A percentile compares a stretch with the other conserved stretches of the same genome.
Conservation (phyloP, 345 rosid genomes). For the Gossypium arboreum region DNA sequence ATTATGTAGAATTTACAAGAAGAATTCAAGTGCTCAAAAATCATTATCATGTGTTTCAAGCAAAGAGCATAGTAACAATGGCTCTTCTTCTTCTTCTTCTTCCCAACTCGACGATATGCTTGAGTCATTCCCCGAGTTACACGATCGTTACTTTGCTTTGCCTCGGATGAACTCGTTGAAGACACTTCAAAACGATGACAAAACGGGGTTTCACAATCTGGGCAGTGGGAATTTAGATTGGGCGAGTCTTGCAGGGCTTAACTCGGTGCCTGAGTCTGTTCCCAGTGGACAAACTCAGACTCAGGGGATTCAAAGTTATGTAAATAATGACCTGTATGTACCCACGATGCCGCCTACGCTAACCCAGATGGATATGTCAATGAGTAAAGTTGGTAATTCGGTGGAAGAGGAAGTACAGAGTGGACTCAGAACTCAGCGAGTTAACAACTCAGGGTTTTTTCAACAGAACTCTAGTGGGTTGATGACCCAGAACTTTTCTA, state of each 20-base stretch:
- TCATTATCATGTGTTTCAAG: slow-evolving; percentile 32
- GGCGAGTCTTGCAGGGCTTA: slow-evolving; percentile 67
- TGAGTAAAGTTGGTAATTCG: slow-evolving; percentile 16
- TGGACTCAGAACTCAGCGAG: slow-evolving; percentile 37
- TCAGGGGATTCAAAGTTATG: slow-evolving; percentile 30
- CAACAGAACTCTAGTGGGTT: slow-evolving; percentile 33
- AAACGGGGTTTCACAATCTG: slow-evolving; percentile 32
- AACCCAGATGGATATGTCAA: slow-evolving; percentile 21
- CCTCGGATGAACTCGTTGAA: slow-evolving; percentile 52
- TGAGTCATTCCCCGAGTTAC: slow-evolving; percentile 61
- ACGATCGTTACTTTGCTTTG: slow-evolving; percentile 39
- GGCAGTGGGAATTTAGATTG: slow-evolving; percentile 64
- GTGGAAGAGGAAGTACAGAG: slow-evolving; percentile 71
- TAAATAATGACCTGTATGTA: slow-evolving; percentile 27
- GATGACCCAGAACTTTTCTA: slow-evolving; percentile 33
- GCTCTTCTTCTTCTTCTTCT: slow-evolving; percentile 62
- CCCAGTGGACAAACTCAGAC: slow-evolving; percentile 25
- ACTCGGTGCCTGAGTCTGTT: slow-evolving; percentile 39
- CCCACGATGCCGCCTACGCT: slow-evolving; percentile 30
- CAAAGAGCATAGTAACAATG: slow-evolving; percentile 63
- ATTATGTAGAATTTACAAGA: slow-evolving; percentile 82
- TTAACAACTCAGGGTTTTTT: slow-evolving; percentile 21
- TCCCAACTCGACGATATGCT: slow-evolving; percentile 79
- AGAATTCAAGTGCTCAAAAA: slow-evolving; percentile 60
- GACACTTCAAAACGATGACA: slow-evolving; percentile 42